phyloP scores from a whole-genome alignment of 768 basidiomycete species.

The Cubamyces lactineus region DNA sequence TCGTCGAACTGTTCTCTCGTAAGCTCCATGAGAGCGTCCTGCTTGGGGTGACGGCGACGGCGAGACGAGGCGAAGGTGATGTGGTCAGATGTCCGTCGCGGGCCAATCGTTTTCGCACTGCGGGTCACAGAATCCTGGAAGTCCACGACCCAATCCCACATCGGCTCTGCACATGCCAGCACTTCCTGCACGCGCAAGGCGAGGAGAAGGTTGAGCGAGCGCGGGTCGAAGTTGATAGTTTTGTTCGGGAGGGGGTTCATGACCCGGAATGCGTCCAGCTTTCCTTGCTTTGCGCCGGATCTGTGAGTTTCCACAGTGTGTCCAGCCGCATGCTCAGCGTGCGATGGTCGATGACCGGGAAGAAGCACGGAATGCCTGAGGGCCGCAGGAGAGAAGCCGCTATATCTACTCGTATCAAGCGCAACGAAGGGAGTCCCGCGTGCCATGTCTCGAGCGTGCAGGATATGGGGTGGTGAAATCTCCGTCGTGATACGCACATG shows the following conservation, averaged over 20 bases:
- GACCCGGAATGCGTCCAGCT: not conserved
- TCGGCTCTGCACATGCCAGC: conserved; percentile 70
- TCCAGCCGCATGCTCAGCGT: not conserved
- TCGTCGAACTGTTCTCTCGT: conserved; percentile 65
- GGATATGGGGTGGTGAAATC: not conserved
- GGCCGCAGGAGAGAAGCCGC: conserved; percentile 22
- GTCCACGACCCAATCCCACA: conserved; percentile 77
- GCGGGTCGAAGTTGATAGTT: conserved; percentile 57
- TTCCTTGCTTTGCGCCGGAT: not conserved
- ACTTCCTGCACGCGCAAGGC: conserved; percentile 62
- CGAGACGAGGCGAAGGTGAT: conserved; percentile 3
- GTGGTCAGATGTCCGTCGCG: conserved; percentile 8
- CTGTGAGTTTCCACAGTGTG: not conserved
- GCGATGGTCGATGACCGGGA: not conserved
- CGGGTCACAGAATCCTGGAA: conserved; percentile 38
- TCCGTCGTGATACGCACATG: not conserved
- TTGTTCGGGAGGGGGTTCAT: conserved; percentile 54
- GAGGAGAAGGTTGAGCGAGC: conserved; percentile 66
- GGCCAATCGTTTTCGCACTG: not conserved
- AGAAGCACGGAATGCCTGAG: not conserved
- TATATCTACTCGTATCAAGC: conserved; percentile 24
- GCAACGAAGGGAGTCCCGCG: conserved; percentile 16
- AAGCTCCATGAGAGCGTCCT: conserved; percentile 48
- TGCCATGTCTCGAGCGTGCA: conserved; percentile 12
- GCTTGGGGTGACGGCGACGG: conserved; percentile 18